Base-by-base conservation (phyloP, 106 monocot genomes). In the Phalaenopsis aphrodite region DNA sequence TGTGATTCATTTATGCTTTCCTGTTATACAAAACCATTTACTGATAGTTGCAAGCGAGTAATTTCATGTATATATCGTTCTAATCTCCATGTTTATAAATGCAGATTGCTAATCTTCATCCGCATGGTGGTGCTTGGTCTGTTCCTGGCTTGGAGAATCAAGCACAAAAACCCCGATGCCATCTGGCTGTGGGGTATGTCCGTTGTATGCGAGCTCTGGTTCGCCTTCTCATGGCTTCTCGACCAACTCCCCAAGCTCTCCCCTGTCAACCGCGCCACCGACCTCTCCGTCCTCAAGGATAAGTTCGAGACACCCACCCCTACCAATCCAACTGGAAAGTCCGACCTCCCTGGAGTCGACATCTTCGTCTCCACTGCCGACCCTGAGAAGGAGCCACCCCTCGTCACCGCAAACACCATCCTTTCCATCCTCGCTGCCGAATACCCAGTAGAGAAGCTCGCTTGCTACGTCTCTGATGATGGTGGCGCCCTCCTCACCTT, bases 101-200 rank as follows among this genome's bases (percentile, higher is more conserved):
- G 19, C 64, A 89, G 93, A 84, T 76, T 93, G 61, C 80, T 90
- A 8, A 82, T 88, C 30, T 56, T 88, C 7, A 37, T 93, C 65
- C 88, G 93, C 12, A n/a, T 90, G 24, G 79, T 79, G 12, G 88
- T 79, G 1, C 61, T 92, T 5, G 79, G 16, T 37, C 75, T 89
- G 41, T 92, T 89, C 71, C 76, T 92, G 9, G 24, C 80, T 17
- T 93, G 90, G 93, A 42, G 93, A 46, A 76, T 93, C 42, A 79
- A 6, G 64, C 85, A 90, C 76, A 87, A 85, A 41, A 93, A 93
- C 65, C 57, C 76, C 0, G 90, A 93, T 2, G 93, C 93, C 0
- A 48, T 85, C 42, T 93, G 93, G 93, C 88, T 93, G 4, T 93
- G 90, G 93, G 93, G 88, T 4, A 93, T 90, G 82, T 90, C 93